Base-by-base conservation (phyloP, 805 yeast genomes). In the Candida piceae region DNA sequence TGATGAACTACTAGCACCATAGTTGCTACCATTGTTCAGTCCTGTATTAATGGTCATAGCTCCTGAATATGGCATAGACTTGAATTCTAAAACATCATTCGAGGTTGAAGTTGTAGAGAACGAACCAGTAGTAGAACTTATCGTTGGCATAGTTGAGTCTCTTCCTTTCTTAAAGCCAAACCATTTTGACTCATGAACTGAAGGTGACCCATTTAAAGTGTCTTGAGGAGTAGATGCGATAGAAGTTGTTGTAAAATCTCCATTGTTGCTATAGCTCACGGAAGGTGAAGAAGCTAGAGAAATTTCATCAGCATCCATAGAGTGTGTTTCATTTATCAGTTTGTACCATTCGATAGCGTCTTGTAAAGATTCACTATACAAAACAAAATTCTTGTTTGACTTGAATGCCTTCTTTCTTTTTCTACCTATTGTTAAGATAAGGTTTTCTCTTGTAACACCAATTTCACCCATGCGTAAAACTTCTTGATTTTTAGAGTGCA, bases 331-430 rank as follows among this genome's bases (percentile, higher is more conserved):
- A 7, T 29, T 26, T 2, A 50, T 43, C 17, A 44, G 4, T 31
- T 44, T 39, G 35, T 29, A 33, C 61, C 63, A 52, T 6, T 52
- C 52, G 17, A 49, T 52, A 7, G 60, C 62, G 52, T 87, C 95
- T 19, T 67, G 71, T 31, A 82, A 82, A 7, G 82, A 77, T 55
- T 88, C 95, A 2, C 93, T 82, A 58, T 94, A 85, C 36, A 87
- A 72, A 34, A 75, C 70, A 38, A 52, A 51, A 17, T 39, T 47
- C 34, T 50, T 58, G 34, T 41, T 49, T 6, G 63, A 47, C 5
- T 65, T 52, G 16, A 63, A 49, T 19, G 58, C 57, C 29, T 62
- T 60, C 39, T 59, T 57, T 13, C 24, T 57, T 32, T 50, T 58
- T 29, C 51, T 48, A 10, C 49, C 35, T 8, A 60, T 41, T 6